Conservation (phyloP, 2,329 filamentous ascomycete species). For the Colletotrichum sp. region DNA sequence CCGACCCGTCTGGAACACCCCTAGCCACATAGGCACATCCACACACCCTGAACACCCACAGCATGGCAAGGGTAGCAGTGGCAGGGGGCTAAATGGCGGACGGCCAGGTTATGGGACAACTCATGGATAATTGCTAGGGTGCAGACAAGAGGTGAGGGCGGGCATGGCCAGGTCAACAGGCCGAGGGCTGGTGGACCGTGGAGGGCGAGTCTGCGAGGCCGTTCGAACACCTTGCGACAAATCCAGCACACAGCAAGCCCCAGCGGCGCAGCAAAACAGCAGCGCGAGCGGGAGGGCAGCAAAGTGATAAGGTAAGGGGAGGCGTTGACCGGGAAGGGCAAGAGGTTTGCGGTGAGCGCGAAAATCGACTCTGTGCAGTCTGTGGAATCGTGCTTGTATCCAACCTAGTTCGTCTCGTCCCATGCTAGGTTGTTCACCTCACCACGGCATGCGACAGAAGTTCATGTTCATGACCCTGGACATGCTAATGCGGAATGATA, state of each 20-base stretch:
- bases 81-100: not conserved
- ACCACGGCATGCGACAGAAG: not conserved
- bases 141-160: not conserved
- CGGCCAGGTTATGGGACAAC: conserved; percentile 4
- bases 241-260: not conserved
- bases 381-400: not conserved
- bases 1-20: not conserved
- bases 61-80: not conserved
- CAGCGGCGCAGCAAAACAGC: not conserved
- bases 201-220: not conserved
- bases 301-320: not conserved
- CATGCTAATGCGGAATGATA: not conserved
- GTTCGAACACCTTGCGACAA: not conserved
- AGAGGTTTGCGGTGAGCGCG: not conserved
- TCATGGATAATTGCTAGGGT: conserved; percentile 1
- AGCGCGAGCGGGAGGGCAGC: not conserved
- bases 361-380: not conserved
- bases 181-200: not conserved
- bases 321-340: not conserved
- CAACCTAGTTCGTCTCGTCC: not conserved
- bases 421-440: not conserved
- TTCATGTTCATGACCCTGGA: not conserved
- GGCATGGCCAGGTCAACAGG: not conserved
- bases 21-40: not conserved
- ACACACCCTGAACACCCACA: not conserved